Evolutionary conservation across 2,329 filamentous ascomycete species (phyloP).

Genomic region (Pestalotiopsis sp.): DNA sequence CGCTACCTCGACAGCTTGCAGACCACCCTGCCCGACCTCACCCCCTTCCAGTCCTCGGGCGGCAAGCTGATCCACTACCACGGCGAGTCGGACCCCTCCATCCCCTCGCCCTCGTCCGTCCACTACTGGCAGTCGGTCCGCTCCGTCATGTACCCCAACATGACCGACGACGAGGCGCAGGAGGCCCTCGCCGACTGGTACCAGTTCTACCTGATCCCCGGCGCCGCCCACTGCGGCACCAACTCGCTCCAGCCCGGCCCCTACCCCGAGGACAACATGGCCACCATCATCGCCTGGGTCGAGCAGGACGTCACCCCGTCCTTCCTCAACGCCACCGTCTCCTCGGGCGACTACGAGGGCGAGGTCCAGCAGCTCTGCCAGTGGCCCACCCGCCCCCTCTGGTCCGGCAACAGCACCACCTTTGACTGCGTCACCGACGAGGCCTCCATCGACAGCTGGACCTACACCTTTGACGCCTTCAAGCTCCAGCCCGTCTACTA

Average conservation of each 20-base stretch:
- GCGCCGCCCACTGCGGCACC: constrained; percentile 52
- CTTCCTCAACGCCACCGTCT: constrained; percentile 39
- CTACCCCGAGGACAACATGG: constrained; percentile 63
- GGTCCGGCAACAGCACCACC: constrained; percentile 22
- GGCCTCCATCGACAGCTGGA: constrained; percentile 27
- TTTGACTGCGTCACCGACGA: constrained; percentile 26
- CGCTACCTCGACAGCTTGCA: constrained; percentile 49
- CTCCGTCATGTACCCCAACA: constrained; percentile 49
- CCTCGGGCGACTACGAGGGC: constrained; percentile 31
- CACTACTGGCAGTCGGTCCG: constrained; percentile 51
- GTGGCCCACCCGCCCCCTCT: constrained; percentile 39
- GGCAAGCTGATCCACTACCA: constrained; percentile 49
- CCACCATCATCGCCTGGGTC: constrained; percentile 71
- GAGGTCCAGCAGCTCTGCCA: constrained; percentile 40
- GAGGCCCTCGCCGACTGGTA: constrained; percentile 54
- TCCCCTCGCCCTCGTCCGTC: constrained; percentile 45
- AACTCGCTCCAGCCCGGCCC: constrained; percentile 48
- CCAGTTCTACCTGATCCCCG: constrained; percentile 55
- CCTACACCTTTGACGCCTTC: constrained; percentile 26
- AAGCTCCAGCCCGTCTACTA: constrained; percentile 14
- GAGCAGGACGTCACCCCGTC: constrained; percentile 53
- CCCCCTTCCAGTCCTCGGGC: constrained; percentile 36
- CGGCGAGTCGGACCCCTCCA: constrained; percentile 44
- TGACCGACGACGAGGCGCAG: constrained; percentile 38
- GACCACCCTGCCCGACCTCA: constrained; percentile 35